Conservation (phyloP, 768 basidiomycete genomes). For the Antrodiella citrinella region DNA sequence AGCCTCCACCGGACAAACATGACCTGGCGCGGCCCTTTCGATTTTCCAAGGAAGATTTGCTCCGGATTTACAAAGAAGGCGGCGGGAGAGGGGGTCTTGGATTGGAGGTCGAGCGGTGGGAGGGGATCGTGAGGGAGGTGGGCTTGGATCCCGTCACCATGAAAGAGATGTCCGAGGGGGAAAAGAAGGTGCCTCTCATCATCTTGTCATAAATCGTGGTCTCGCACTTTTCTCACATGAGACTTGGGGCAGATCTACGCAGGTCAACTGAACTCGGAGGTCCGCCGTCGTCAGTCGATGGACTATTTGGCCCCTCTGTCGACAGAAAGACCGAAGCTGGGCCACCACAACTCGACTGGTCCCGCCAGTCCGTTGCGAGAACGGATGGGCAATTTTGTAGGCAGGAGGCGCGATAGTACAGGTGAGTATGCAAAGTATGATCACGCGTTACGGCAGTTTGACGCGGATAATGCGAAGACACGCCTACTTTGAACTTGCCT, state of each 20-base stretch:
- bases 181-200: constrained; percentile 67
- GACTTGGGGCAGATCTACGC: constrained; percentile 57
- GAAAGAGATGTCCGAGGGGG: constrained; percentile 72
- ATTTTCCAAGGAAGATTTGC: constrained; percentile 80
- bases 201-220: constrained; percentile 8
- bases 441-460: neutral
- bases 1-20: constrained; percentile 42
- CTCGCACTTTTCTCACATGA: constrained; percentile 3
- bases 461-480: constrained; percentile 36
- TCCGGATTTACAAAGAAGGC: constrained; percentile 77
- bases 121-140: constrained; percentile 77
- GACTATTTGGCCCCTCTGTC: constrained; percentile 62
- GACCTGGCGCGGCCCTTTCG: constrained; percentile 74
- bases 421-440: constrained; percentile 20
- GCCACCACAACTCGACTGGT: constrained; percentile 36
- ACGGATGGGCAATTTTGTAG: constrained; percentile 50
- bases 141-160: constrained; percentile 65
- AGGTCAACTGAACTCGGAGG: constrained; percentile 77
- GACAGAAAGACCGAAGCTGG: constrained; percentile 53
- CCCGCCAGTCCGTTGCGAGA: constrained; percentile 53
- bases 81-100: constrained; percentile 67
- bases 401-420: constrained; percentile 61
- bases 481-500: constrained; percentile 42
- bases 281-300: constrained; percentile 66
- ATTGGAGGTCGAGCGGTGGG: constrained; percentile 83